Conservation (phyloP, 306 rosid species). For the Vigna unguiculata region DNA sequence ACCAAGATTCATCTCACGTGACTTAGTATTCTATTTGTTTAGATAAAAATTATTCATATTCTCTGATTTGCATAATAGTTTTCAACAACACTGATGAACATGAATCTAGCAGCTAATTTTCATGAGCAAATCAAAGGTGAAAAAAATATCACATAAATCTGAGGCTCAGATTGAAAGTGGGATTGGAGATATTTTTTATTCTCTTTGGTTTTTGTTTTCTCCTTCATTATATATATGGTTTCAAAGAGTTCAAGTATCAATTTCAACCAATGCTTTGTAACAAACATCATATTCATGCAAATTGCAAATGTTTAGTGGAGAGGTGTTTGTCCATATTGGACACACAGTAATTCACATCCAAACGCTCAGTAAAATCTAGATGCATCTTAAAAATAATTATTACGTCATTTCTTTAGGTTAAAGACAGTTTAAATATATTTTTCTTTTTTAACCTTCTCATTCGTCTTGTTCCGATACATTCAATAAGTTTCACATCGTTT, state of each 20-base stretch:
- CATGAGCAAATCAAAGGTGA: not conserved
- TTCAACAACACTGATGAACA: conserved; percentile 25
- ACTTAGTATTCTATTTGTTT: not conserved
- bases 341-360: not conserved
- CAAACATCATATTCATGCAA: conserved; percentile 22
- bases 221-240: conserved; percentile 29
- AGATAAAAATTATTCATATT: not conserved
- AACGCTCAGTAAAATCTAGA: not conserved
- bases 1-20: conserved; percentile 6
- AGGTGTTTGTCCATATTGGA: conserved; percentile 26
- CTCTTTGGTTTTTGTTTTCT: conserved; percentile 20
- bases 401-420: too few species aligned
- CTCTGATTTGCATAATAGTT: conserved; percentile 14
- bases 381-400: too few species aligned
- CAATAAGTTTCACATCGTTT: too few species aligned
- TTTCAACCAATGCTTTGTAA: conserved; percentile 40
- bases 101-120: not conserved
- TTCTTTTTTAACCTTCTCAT: too few species aligned
- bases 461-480: not conserved
- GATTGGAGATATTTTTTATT: conserved; percentile 35
- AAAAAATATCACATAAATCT: conserved; percentile 19
- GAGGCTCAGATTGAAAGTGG: conserved; percentile 45
- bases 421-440: too few species aligned
- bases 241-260: conserved; percentile 44
- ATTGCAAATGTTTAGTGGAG: conserved; percentile 32